These are phyloP conservation scores for Hypoxylon sp. DNA, from an alignment of 2,329 filamentous ascomycete genomes.

Conservation along the genomic window DNA sequence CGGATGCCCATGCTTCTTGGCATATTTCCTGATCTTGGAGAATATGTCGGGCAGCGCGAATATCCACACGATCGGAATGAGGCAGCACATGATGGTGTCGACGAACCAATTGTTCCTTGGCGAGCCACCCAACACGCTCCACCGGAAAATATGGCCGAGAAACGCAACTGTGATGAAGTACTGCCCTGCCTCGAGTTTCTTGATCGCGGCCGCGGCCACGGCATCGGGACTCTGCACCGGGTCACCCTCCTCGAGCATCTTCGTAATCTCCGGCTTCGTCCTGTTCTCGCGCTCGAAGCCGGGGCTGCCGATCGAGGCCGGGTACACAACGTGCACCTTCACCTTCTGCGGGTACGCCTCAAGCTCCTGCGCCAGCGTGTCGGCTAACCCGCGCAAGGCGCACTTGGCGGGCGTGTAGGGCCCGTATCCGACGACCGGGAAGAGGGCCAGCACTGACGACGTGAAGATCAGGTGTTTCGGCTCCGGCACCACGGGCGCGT, in stretches of 20 bases:
- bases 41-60: constrained; percentile 69
- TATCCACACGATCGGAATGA: constrained; percentile 67
- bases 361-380: constrained; percentile 86
- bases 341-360: constrained; percentile 87
- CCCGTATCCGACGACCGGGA: constrained; percentile 82
- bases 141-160: constrained; percentile 79
- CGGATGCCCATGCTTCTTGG: constrained; percentile 70
- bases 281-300: constrained; percentile 81
- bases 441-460: constrained; percentile 79
- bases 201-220: constrained; percentile 78
- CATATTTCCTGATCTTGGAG: constrained; percentile 68
- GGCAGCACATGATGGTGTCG: constrained; percentile 68
- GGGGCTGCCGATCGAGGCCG: constrained; percentile 83
- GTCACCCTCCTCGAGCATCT: constrained; percentile 84
- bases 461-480: constrained; percentile 90
- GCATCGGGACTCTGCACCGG: constrained; percentile 81
- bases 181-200: constrained; percentile 82
- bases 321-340: constrained; percentile 83
- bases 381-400: constrained; percentile 84
- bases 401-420: constrained; percentile 88
- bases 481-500: constrained; percentile 58
- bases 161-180: constrained; percentile 83
- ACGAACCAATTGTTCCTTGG: constrained; percentile 70
- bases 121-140: constrained; percentile 66
- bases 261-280: constrained; percentile 84